A percentile compares a stretch with the other conserved stretches of the same genome.
Evolutionary conservation across 345 rosid genomes (phyloP).

Genomic region (Eucalyptus regnans): DNA sequence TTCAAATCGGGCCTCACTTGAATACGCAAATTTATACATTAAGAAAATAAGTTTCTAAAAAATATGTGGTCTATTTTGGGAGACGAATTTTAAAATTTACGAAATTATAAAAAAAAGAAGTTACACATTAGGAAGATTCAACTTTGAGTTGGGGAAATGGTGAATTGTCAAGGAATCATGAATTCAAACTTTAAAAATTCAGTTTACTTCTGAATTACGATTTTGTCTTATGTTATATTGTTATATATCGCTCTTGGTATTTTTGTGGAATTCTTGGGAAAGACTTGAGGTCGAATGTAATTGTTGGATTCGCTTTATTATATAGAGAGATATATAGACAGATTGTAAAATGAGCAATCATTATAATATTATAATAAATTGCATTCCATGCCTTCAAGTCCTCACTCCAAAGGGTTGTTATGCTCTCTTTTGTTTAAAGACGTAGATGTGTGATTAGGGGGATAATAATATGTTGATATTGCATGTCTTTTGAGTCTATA

Average conservation of each 20-base stretch:
- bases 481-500: background rate
- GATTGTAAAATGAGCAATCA: background rate
- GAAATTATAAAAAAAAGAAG: background rate
- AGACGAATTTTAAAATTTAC: background rate
- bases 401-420: background rate
- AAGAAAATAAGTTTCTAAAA: background rate
- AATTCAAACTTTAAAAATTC: background rate
- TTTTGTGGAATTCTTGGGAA: background rate
- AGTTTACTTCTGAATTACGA: fast-evolving
- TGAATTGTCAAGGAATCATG: background rate
- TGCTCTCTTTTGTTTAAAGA: background rate
- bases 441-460: background rate
- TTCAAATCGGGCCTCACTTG: background rate
- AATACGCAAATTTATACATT: background rate
- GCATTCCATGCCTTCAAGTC: background rate
- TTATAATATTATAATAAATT: background rate
- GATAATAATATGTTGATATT: background rate
- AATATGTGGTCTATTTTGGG: background rate
- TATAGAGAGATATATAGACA: background rate
- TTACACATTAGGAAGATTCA: background rate
- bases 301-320: background rate
- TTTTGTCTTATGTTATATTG: background rate
- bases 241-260: background rate
- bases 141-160: background rate
- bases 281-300: background rate